Conservation (phyloP, 352 stramenopile genomes). For the Thalassiosira exigua region DNA sequence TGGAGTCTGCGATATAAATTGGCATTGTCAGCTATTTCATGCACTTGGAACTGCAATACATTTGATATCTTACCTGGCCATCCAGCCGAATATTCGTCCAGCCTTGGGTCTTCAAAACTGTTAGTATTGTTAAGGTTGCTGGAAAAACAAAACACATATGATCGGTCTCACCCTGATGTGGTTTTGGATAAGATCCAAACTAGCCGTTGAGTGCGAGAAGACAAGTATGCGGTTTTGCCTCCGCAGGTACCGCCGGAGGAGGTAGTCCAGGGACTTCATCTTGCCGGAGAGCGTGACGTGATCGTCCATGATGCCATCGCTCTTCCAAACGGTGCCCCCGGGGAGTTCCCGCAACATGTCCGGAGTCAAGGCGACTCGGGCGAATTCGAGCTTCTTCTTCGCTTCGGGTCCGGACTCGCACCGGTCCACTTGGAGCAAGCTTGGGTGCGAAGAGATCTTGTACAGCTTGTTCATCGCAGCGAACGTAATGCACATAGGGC, state of each 20-base stretch:
- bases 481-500: conserved; percentile 71
- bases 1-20: conserved; percentile 29
- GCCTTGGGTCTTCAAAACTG: conserved; percentile 45
- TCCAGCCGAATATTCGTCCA: conserved; percentile 54
- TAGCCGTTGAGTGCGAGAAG: conserved; percentile 83
- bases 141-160: too few species aligned
- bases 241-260: conserved; percentile 52
- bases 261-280: conserved; percentile 71
- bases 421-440: conserved; percentile 75
- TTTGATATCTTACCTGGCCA: conserved; percentile 47
- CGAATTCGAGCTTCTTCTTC: conserved; percentile 75
- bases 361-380: conserved; percentile 68
- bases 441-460: conserved; percentile 80
- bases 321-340: conserved; percentile 61
- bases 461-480: conserved; percentile 69
- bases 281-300: conserved; percentile 80
- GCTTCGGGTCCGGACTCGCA: conserved; percentile 35
- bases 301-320: conserved; percentile 79
- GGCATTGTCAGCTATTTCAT: too few species aligned
- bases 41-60: too few species aligned
- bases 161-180: conserved; percentile 62
- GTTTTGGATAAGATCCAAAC: conserved; percentile 84
- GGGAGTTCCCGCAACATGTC: conserved; percentile 73
- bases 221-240: conserved; percentile 74
- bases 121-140: too few species aligned